A percentile compares a stretch with the other conserved stretches of the same genome.
phyloP scores from a whole-genome alignment of 1,139 yeast species.

The Geotrichum europaeum region DNA sequence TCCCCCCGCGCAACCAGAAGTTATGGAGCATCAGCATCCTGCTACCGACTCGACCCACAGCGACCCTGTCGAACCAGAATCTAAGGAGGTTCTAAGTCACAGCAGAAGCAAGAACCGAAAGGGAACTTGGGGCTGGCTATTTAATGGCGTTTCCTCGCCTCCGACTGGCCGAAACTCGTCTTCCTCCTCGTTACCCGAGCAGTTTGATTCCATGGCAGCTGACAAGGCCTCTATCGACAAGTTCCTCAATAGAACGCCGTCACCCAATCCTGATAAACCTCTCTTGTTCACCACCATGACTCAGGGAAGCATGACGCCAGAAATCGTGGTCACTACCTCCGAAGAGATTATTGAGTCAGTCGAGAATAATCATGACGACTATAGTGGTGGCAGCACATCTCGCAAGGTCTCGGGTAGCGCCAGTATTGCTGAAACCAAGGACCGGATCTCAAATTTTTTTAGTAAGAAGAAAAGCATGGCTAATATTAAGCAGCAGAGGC shows the following conservation, averaged over 20 bases:
- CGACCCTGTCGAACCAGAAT: neutral
- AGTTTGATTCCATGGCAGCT: neutral
- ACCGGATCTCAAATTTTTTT: conserved; percentile 16
- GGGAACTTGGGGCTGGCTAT: conserved; percentile 28
- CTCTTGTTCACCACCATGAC: neutral
- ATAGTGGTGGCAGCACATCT: neutral
- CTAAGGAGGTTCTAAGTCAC: neutral
- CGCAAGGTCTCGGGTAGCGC: neutral
- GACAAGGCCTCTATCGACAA: conserved; percentile 15
- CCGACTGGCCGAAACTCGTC: neutral
- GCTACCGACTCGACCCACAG: neutral
- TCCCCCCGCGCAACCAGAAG: neutral
- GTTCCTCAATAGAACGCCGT: conserved; percentile 12
- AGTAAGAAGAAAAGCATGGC: conserved; percentile 17
- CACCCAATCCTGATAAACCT: neutral
- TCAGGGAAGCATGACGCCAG: conserved; percentile 5
- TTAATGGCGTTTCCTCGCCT: conserved; percentile 14
- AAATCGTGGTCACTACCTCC: conserved; percentile 11
- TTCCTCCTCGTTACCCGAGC: neutral
- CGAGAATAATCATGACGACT: neutral
- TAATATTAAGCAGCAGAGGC: conserved; percentile 1
- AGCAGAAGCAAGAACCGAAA: conserved; percentile 18
- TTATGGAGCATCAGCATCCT: neutral
- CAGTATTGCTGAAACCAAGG: conserved; percentile 15
- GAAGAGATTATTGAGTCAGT: conserved; percentile 3